Conservation (phyloP, 176 grass and related monocot genomes). For the Stipa capillata region DNA sequence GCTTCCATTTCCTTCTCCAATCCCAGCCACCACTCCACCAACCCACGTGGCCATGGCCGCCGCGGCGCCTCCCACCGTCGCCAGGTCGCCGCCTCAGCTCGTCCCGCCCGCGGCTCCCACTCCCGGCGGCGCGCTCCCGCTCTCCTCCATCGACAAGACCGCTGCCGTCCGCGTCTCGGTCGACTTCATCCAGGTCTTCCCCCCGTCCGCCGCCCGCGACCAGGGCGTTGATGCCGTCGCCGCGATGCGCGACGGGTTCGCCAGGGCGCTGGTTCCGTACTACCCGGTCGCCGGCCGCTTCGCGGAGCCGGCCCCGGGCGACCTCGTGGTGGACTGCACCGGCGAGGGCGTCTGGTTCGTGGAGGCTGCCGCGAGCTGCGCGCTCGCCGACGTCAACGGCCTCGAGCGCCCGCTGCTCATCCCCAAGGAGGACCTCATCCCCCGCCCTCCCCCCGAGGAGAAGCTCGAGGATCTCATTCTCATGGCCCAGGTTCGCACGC, state of each 20-base stretch:
- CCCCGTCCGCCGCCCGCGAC: not conserved
- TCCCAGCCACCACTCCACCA: not conserved
- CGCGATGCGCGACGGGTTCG: slow-evolving; percentile 48
- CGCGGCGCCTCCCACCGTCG: slow-evolving; percentile 9
- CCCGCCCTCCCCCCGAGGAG: slow-evolving; percentile 40
- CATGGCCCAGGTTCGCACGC: slow-evolving; percentile 56
- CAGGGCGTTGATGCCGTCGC: not conserved
- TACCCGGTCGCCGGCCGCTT: slow-evolving; percentile 69
- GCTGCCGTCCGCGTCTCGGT: slow-evolving; percentile 44
- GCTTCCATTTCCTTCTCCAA: not conserved
- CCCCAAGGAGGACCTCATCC: slow-evolving; percentile 61
- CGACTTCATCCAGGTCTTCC: slow-evolving; percentile 62
- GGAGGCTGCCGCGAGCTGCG: slow-evolving; percentile 54
- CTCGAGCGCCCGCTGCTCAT: slow-evolving; percentile 74
- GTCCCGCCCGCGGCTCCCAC: slow-evolving; percentile 28
- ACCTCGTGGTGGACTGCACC: slow-evolving; percentile 44
- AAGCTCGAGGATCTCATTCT: slow-evolving; percentile 66
- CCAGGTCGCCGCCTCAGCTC: slow-evolving; percentile 33
- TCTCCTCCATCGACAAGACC: slow-evolving; percentile 69
- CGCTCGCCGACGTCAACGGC: slow-evolving; percentile 66
- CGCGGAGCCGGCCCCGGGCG: slow-evolving; percentile 22
- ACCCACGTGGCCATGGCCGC: slow-evolving; percentile 12
- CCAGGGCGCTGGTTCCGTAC: slow-evolving; percentile 56
- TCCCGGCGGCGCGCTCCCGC: slow-evolving; percentile 27
- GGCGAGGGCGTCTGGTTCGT: slow-evolving; percentile 63